phyloP scores from a whole-genome alignment of 208 protist genomes.

The Crithidia acanthocephali region DNA sequence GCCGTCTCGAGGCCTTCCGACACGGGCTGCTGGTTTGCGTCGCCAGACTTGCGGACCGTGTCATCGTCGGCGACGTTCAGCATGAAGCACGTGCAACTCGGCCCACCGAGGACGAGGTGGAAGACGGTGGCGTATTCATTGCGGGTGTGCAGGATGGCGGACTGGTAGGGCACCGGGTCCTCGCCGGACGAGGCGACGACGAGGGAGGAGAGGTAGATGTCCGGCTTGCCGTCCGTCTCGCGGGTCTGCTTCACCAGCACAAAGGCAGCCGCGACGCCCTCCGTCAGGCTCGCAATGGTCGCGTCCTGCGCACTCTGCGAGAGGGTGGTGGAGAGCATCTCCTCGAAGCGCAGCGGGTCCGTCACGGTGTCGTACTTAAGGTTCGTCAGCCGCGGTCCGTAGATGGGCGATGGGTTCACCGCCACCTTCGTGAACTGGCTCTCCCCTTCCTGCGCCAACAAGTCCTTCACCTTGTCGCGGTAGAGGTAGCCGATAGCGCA shows the following conservation, averaged over 20 bases:
- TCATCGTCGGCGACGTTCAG: slow-evolving; percentile 68
- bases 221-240: slow-evolving; percentile 54
- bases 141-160: slow-evolving; percentile 40
- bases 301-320: slow-evolving; percentile 41
- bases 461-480: slow-evolving; percentile 72
- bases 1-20: slow-evolving; percentile 49
- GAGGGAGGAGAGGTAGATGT: slow-evolving; percentile 78
- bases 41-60: slow-evolving; percentile 21
- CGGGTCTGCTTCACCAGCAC: slow-evolving; percentile 62
- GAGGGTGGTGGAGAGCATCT: slow-evolving; percentile 52
- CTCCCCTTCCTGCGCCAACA: slow-evolving; percentile 42
- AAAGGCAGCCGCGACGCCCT: slow-evolving; percentile 59
- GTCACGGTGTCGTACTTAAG: slow-evolving; percentile 62
- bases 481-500: slow-evolving; percentile 72
- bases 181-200: slow-evolving; percentile 58
- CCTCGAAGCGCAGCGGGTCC: slow-evolving; percentile 51
- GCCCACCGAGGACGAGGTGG: slow-evolving; percentile 73
- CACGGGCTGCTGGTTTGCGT: slow-evolving; percentile 40
- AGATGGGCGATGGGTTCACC: slow-evolving; percentile 80
- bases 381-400: slow-evolving; percentile 68
- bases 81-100: slow-evolving; percentile 75
- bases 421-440: slow-evolving; percentile 52
- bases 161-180: slow-evolving; percentile 59
- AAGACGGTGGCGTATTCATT: slow-evolving; percentile 70
- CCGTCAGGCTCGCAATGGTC: slow-evolving; percentile 43